Percentiles rank a stretch among this genome's conserved stretches.
Conservation (phyloP, 257 asterid genomes). For the Solanum gracilifrons region DNA sequence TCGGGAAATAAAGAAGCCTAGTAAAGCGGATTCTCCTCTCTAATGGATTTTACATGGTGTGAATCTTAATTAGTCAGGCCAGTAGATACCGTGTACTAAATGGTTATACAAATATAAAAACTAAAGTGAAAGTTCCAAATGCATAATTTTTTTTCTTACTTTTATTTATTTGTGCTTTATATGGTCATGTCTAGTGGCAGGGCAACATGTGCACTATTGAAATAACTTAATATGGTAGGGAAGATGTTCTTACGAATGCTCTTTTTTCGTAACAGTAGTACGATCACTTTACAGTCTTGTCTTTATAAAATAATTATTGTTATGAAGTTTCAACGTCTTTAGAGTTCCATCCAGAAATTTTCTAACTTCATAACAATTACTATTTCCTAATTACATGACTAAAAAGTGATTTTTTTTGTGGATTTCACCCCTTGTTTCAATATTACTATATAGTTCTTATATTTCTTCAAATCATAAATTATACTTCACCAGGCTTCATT, state of each 20-base stretch:
- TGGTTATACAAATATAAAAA: background rate
- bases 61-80: background rate
- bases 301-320: background rate
- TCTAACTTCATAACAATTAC: background rate
- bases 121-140: background rate
- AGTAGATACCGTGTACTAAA: background rate
- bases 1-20: rapidly evolving
- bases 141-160: background rate
- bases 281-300: background rate
- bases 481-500: background rate
- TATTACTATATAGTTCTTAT: background rate
- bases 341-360: too few species aligned
- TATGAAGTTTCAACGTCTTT: background rate
- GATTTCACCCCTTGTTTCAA: background rate
- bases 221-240: background rate
- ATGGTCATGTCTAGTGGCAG: background rate
- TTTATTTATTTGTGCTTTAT: background rate
- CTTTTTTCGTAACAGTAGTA: background rate
- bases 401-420: background rate
- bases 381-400: background rate
- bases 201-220: background rate
- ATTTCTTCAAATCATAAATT: background rate
- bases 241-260: background rate
- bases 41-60: background rate
- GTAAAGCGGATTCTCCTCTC: background rate